phyloP scores from a whole-genome alignment of 2,329 filamentous ascomycete species.

The Ophiostoma perfectum region DNA sequence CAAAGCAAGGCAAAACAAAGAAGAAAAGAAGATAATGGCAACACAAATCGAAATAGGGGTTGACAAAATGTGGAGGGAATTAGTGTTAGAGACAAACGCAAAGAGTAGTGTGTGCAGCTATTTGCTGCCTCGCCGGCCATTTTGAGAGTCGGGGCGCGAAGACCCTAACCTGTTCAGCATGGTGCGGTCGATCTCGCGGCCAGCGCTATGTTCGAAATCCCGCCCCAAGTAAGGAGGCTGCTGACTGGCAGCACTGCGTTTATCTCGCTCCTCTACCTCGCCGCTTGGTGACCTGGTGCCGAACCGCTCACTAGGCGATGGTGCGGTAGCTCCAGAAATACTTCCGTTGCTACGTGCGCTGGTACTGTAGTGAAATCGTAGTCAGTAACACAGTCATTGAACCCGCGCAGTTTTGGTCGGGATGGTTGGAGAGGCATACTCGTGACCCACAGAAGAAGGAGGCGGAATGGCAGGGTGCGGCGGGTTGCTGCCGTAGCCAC shows the following conservation, averaged over 20 bases:
- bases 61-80: not conserved
- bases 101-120: not conserved
- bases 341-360: conserved; percentile 37
- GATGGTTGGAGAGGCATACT: conserved; percentile 23
- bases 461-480: conserved; percentile 36
- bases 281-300: conserved; percentile 30
- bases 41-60: not conserved
- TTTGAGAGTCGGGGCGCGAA: conserved; percentile 6
- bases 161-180: conserved; percentile 47
- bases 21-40: not conserved
- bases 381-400: conserved; percentile 18
- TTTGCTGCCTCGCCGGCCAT: conserved; percentile 5
- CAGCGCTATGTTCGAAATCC: conserved; percentile 35
- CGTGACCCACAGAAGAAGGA: conserved; percentile 25
- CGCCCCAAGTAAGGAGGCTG: conserved; percentile 46
- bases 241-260: conserved; percentile 36
- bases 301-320: conserved; percentile 36
- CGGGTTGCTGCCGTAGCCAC: conserved; percentile 35
- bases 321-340: conserved; percentile 30
- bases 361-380: conserved; percentile 30
- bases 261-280: conserved; percentile 33
- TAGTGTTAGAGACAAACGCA: not conserved
- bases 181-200: conserved; percentile 48
- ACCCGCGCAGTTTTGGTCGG: conserved; percentile 12
- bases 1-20: not conserved